Conservation (phyloP, 1,284 basidiomycete genomes). For the Gomphus sp. region DNA sequence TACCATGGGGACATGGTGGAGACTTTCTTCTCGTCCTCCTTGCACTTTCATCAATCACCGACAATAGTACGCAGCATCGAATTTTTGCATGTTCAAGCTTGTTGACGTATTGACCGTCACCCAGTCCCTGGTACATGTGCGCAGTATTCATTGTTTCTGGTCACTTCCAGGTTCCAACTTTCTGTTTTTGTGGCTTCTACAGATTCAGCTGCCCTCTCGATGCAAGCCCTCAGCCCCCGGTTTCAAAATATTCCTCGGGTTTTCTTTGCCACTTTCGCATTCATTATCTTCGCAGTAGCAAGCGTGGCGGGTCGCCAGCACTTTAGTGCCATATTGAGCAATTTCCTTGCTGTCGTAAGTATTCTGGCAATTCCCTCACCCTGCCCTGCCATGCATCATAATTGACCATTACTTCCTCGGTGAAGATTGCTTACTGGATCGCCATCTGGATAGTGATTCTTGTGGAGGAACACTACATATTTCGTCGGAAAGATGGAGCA, state of each 20-base stretch:
- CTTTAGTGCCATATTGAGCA: conserved; percentile 44
- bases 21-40: conserved; percentile 53
- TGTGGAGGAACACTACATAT: conserved; percentile 48
- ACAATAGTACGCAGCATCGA: conserved; percentile 1
- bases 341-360: conserved; percentile 13
- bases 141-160: conserved; percentile 10
- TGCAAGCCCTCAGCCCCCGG: conserved; percentile 44
- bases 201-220: conserved; percentile 47
- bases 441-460: conserved; percentile 53
- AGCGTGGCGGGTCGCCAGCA: conserved; percentile 54
- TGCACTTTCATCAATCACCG: conserved; percentile 34
- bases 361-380: too few relatives aligned
- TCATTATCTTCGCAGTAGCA: conserved; percentile 46
- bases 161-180: neutral
- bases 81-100: neutral
- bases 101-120: too few relatives aligned
- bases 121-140: conserved; percentile 21
- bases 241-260: conserved; percentile 51
- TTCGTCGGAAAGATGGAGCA: conserved; percentile 33
- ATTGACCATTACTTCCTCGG: conserved; percentile 26
- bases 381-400: conserved; percentile 5
- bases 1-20: conserved; percentile 41
- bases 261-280: conserved; percentile 47
- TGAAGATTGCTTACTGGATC: conserved; percentile 54
- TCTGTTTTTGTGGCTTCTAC: neutral